Conservation (phyloP, 1,284 basidiomycete genomes). For the Ustilago cynodontis region DNA sequence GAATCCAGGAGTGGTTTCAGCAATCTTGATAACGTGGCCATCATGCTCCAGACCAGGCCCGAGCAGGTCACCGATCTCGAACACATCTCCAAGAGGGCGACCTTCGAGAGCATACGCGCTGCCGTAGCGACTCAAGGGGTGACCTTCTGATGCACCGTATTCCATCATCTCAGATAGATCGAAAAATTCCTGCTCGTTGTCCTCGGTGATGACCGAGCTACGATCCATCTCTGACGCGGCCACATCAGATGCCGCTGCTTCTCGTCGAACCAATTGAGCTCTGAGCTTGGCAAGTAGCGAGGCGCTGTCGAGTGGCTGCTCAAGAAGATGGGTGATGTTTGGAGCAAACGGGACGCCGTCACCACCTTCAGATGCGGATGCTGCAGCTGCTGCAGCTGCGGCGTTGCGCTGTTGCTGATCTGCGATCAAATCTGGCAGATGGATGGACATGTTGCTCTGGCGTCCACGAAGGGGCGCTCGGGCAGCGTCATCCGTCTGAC, state of each 20-base stretch:
- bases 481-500: conserved; percentile 16
- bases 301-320: conserved; percentile 48
- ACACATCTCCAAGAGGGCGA: conserved; percentile 53
- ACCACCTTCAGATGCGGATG: conserved; percentile 12
- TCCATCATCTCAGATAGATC: conserved; percentile 64
- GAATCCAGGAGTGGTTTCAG: conserved; percentile 62
- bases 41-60: conserved; percentile 67
- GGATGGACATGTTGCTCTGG: conserved; percentile 44
- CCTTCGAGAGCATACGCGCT: conserved; percentile 33
- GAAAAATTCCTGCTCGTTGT: conserved; percentile 55
- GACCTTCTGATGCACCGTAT: conserved; percentile 41
- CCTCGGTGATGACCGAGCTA: conserved; percentile 29
- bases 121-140: conserved; percentile 32
- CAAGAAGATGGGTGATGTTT: conserved; percentile 31
- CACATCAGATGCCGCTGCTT: conserved; percentile 43
- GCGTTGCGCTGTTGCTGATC: conserved; percentile 51
- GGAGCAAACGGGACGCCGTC: conserved; percentile 9
- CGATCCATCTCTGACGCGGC: conserved; percentile 40
- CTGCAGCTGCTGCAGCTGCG: conserved; percentile 12
- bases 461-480: conserved; percentile 30
- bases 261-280: conserved; percentile 43
- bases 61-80: conserved; percentile 63
- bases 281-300: conserved; percentile 44
- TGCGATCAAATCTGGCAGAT: conserved; percentile 45
- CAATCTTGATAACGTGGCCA: conserved; percentile 61